Evolutionary conservation across 805 yeast species (phyloP), one percentile per base, ranked within the genome.

Genomic region (Cyberlindnera euphorbiae): DNA sequence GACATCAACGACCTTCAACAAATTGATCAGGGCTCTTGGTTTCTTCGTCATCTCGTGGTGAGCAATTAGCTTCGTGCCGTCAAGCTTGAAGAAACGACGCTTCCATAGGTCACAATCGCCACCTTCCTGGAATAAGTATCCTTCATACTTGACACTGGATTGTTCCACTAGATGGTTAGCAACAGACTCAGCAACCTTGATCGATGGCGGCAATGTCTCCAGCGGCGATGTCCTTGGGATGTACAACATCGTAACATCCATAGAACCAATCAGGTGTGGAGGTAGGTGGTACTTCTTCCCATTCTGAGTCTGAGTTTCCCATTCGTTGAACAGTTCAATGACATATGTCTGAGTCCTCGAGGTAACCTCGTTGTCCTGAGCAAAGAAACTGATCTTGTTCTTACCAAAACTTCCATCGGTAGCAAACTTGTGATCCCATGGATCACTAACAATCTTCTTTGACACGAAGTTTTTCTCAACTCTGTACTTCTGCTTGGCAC

Each of bases 351-450:
- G 62, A 1, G 77, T 64, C 32, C 62, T 56, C 13, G 85, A 82
- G 13, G 70, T 73, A 30, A 83, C 65, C 21, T 68, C 69, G 15
- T 67, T 59, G 49, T 79, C 79, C 48, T 73, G 72, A 38, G 73
- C 75, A 17, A 71, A 69, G 49, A 82, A 80, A 30, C 72, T 72
- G 36, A 89, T 66, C 47, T 81, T 78, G 36, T 83, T 74, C 50
- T 90, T 71, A 8, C 87, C 96, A 67, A 85, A 88, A 25, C 96
- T 85, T 2, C 97, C 97, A 57, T 87, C 94, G 23, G 69, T 67
- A 2, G 97, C 96, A 44, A 87, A 71, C 37, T 73, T 62, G 23
- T 66, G 58, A 23, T 72, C 73, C 82, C 90, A 74, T 3, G 69
- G 62, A 61, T 83, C 94, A 17, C 47, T 39, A 4, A 60, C 58